These are phyloP conservation scores for Papilionanthe hybrid DNA, from an alignment of 116 monocot genomes.

Conservation along the genomic window DNA sequence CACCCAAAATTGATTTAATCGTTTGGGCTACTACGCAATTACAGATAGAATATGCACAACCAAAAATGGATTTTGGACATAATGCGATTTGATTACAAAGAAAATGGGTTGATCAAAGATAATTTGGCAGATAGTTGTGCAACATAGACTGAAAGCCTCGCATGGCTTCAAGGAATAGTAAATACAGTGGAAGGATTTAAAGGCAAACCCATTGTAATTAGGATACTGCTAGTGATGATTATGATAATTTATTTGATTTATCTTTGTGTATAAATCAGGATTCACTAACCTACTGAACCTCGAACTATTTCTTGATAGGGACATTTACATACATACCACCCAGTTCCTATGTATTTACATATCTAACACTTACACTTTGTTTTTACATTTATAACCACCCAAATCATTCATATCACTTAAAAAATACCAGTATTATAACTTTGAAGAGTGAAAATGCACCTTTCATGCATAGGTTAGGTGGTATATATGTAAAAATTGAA, in stretches of 20 bases:
- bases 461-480: too few species aligned
- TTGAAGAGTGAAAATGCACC: too few species aligned
- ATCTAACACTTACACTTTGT: too few species aligned
- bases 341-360: too few species aligned
- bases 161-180: neutral
- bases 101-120: neutral
- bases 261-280: neutral
- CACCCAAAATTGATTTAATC: too few species aligned
- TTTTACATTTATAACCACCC: too few species aligned
- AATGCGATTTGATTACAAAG: neutral
- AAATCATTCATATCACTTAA: too few species aligned
- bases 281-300: neutral
- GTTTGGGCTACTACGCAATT: neutral
- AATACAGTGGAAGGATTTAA: neutral
- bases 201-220: neutral
- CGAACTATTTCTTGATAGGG: neutral
- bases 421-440: too few species aligned
- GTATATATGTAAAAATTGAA: too few species aligned
- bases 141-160: neutral
- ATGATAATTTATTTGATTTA: neutral
- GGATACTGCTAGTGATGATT: neutral
- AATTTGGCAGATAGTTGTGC: neutral
- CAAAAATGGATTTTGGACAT: too few species aligned
- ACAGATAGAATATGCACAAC: neutral
- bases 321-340: too few species aligned